Percentiles rank a stretch among this genome's conserved stretches.
These are phyloP conservation scores for Nakazawaea ernobii DNA, from an alignment of 805 yeast species.

Conservation along the genomic window DNA sequence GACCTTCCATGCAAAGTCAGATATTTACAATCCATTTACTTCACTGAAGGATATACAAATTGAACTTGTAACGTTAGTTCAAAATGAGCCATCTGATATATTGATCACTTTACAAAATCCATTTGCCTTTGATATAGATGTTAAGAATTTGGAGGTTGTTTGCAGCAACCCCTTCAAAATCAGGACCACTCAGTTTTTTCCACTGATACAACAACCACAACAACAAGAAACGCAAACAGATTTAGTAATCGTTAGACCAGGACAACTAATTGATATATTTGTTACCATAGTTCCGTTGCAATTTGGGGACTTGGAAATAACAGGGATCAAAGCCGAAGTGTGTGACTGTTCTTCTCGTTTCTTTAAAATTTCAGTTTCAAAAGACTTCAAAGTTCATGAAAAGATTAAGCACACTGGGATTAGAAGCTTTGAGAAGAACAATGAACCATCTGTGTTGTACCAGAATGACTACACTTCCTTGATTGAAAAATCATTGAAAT, in stretches of 20 bases:
- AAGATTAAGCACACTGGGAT: slow-evolving; percentile 22
- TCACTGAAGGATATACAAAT: slow-evolving; percentile 13
- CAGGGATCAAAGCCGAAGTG: slow-evolving; percentile 46
- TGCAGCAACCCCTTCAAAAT: slow-evolving; percentile 17
- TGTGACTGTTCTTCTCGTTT: slow-evolving; percentile 42
- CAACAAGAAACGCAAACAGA: slow-evolving; percentile 14
- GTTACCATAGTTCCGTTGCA: slow-evolving; percentile 43
- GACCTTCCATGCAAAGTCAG: not conserved
- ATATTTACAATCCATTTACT: slow-evolving; percentile 45
- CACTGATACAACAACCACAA: slow-evolving; percentile 8
- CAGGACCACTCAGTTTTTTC: slow-evolving; percentile 17
- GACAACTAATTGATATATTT: slow-evolving; percentile 29
- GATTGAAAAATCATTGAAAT: slow-evolving; percentile 24
- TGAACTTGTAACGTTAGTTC: slow-evolving; percentile 34
- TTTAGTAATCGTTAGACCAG: slow-evolving; percentile 30
- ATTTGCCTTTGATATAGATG: slow-evolving; percentile 63
- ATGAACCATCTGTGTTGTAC: not conserved
- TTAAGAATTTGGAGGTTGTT: slow-evolving; percentile 40
- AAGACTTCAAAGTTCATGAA: slow-evolving; percentile 15
- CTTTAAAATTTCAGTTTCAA: slow-evolving; percentile 36
- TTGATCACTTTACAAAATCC: slow-evolving; percentile 68
- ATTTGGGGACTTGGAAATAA: slow-evolving; percentile 42
- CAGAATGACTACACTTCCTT: slow-evolving; percentile 12
- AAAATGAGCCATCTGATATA: slow-evolving; percentile 60
- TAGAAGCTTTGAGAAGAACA: not conserved